Evolutionary conservation across 805 yeast species (phyloP).

Genomic region (Tetrapisispora arboricola): DNA sequence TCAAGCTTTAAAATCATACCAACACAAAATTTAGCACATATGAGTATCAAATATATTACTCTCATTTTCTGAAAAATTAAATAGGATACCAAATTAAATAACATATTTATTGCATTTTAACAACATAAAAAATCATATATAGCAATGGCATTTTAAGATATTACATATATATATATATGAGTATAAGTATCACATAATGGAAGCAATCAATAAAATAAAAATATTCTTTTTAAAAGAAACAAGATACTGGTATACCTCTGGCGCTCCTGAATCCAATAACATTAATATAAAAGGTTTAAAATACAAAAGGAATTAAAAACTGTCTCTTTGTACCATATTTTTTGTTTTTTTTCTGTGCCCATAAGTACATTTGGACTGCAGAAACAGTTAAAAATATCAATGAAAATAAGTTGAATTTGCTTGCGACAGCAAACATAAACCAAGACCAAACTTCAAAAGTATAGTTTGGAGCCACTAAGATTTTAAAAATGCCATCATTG

Average conservation of each 20-base stretch:
- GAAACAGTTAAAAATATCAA: constrained; percentile 63
- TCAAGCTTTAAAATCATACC: too few relatives aligned
- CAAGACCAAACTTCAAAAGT: constrained; percentile 77
- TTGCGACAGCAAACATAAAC: constrained; percentile 55
- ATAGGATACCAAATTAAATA: too few relatives aligned
- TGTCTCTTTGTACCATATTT: constrained; percentile 73
- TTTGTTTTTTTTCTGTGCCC: constrained; percentile 85
- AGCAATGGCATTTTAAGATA: not conserved
- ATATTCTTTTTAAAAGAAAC: not conserved
- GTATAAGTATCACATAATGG: too few relatives aligned
- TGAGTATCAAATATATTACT: too few relatives aligned
- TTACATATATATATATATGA: not conserved
- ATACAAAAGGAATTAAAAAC: constrained; percentile 66
- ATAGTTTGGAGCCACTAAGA: constrained; percentile 88
- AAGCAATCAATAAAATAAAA: too few relatives aligned
- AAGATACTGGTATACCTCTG: too few relatives aligned
- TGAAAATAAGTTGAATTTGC: constrained; percentile 66
- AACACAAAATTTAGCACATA: too few relatives aligned
- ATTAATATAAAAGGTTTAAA: constrained; percentile 26
- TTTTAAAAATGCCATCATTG: constrained; percentile 70
- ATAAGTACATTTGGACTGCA: constrained; percentile 71
- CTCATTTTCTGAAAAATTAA: too few relatives aligned
- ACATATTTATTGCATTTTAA: not conserved
- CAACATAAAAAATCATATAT: not conserved
- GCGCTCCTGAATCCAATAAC: too few relatives aligned